phyloP scores from a whole-genome alignment of 2,329 filamentous ascomycete genomes.

The Aspergillus caelatus region DNA sequence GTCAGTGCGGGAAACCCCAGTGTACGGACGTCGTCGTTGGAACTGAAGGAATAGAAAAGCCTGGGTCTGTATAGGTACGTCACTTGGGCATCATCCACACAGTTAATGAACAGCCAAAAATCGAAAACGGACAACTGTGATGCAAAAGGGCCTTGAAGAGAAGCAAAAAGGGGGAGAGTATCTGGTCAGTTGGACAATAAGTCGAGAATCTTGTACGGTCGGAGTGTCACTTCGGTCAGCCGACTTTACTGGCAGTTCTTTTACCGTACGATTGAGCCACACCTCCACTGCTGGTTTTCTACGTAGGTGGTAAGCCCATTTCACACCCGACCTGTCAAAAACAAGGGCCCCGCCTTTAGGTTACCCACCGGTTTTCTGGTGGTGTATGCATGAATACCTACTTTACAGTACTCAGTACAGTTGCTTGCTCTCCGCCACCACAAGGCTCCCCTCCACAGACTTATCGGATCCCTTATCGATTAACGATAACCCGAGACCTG shows the following conservation, averaged over 20 bases:
- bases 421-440: conserved; percentile 6
- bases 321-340: conserved; percentile 11
- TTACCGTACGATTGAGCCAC: conserved; percentile 7
- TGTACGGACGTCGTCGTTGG: neutral
- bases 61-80: conserved; percentile 8
- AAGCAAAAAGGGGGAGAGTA: conserved; percentile 1
- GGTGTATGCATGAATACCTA: neutral
- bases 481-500: conserved; percentile 10
- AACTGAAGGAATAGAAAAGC: neutral
- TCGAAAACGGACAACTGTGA: neutral
- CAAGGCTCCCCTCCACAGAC: conserved; percentile 12
- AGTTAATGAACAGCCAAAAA: neutral
- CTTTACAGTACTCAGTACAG: neutral
- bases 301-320: neutral
- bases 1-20: conserved; percentile 13
- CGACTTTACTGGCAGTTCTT: conserved; percentile 9
- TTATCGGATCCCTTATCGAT: conserved; percentile 19
- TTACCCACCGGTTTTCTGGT: neutral
- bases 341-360: neutral
- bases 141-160: neutral
- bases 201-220: conserved; percentile 8
- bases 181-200: conserved; percentile 3
- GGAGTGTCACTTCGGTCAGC: conserved; percentile 14
- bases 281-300: neutral
- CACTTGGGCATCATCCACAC: conserved; percentile 20